Percentiles rank a stretch among this genome's conserved stretches.
Evolutionary conservation across 306 rosid species (phyloP).

Genomic region (Acmispon strigosus): DNA sequence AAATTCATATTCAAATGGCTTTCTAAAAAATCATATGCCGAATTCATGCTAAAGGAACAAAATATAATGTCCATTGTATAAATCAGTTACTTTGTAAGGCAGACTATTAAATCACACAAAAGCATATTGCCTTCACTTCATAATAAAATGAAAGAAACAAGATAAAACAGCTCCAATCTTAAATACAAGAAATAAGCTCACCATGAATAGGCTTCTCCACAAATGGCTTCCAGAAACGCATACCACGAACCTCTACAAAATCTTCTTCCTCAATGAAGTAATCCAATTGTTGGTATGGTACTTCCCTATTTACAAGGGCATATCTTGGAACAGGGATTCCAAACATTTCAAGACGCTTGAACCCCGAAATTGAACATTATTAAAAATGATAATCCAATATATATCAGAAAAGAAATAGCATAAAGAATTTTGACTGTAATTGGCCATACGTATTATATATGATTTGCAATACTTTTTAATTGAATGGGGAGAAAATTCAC

Average conservation of each 20-base stretch:
- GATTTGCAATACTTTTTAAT: neutral
- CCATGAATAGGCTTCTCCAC: constrained; percentile 98
- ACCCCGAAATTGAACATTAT: constrained; percentile 35
- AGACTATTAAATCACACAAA: constrained; percentile 7
- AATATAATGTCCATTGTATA: neutral
- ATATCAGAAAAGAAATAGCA: constrained; percentile 17
- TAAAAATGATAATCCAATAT: neutral
- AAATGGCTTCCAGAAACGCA: constrained; percentile 97
- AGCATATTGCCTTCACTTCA: neutral
- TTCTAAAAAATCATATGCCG: neutral
- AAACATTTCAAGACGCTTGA: constrained; percentile 76
- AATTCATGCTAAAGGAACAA: neutral
- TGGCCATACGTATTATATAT: neutral
- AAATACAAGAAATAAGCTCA: constrained; percentile 35
- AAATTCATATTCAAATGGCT: neutral
- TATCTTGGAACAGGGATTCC: constrained; percentile 89
- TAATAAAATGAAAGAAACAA: neutral
- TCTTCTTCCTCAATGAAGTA: constrained; percentile 90
- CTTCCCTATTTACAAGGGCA: constrained; percentile 83
- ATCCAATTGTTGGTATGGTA: constrained; percentile 71
- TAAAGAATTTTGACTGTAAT: neutral
- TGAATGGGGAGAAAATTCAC: neutral
- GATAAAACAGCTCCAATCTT: constrained; percentile 2
- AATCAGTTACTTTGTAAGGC: neutral
- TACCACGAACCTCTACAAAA: constrained; percentile 85